A percentile compares a stretch with the other conserved stretches of the same genome.
These are phyloP conservation scores for Pleurotus pulmonarius DNA, from an alignment of 768 basidiomycete genomes.

Conservation along the genomic window DNA sequence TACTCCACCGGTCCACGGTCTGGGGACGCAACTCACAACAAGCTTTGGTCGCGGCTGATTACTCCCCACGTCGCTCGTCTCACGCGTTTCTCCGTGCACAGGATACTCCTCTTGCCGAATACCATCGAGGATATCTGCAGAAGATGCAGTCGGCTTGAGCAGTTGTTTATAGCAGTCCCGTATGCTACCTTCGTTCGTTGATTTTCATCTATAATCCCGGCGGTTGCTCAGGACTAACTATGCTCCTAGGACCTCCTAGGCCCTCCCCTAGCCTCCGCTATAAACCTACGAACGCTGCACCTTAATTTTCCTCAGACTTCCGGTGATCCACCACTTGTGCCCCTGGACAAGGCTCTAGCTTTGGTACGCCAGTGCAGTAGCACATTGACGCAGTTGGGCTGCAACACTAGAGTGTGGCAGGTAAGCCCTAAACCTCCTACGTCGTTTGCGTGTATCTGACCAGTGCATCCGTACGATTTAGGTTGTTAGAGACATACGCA, in stretches of 20 bases:
- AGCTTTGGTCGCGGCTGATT: slow-evolving; percentile 51
- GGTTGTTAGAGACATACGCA: slow-evolving; percentile 40
- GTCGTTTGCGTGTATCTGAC: too few species aligned
- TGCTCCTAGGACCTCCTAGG: slow-evolving; percentile 34
- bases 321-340: slow-evolving; percentile 26
- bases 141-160: slow-evolving; percentile 49
- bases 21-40: slow-evolving; percentile 36
- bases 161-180: slow-evolving; percentile 60
- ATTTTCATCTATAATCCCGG: too few species aligned
- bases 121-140: slow-evolving; percentile 52
- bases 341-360: slow-evolving; percentile 30
- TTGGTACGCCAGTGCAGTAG: slow-evolving; percentile 49
- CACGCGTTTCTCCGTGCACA: slow-evolving; percentile 56
- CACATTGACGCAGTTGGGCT: slow-evolving; percentile 59
- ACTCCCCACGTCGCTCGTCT: slow-evolving; percentile 47
- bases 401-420: slow-evolving; percentile 68
- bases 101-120: slow-evolving; percentile 51
- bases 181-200: slow-evolving; percentile 38
- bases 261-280: slow-evolving; percentile 38
- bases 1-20: slow-evolving; percentile 44
- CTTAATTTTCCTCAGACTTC: slow-evolving; percentile 45
- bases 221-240: too few species aligned
- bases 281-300: slow-evolving; percentile 52
- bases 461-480: slow-evolving; percentile 16
- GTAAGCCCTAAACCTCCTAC: slow-evolving; percentile 28